Conservation (phyloP, 2,329 filamentous ascomycete genomes). For the Thelonectria olida region DNA sequence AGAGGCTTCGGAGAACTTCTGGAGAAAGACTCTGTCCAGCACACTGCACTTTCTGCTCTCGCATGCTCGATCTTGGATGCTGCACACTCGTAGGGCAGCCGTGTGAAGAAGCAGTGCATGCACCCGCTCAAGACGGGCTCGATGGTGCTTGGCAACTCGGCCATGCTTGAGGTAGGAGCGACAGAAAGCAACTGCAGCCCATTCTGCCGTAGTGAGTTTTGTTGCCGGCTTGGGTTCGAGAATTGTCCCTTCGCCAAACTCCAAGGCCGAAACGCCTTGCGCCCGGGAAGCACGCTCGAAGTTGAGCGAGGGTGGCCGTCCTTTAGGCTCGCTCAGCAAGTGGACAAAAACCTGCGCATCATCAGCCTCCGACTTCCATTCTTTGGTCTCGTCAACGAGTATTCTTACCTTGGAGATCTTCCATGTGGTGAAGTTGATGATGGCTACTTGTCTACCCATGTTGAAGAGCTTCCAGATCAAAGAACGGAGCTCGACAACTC, state of each 20-base stretch:
- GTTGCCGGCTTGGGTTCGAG: not conserved
- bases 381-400: not conserved
- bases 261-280: not conserved
- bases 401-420: conserved; percentile 68
- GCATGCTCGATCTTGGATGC: conserved; percentile 28
- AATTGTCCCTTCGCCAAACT: not conserved
- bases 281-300: too few relatives aligned
- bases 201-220: conserved; percentile 17
- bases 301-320: not conserved
- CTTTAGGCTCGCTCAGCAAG: conserved; percentile 21
- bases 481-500: conserved; percentile 56
- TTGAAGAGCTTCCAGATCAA: conserved; percentile 55
- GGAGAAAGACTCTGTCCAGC: conserved; percentile 8
- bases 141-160: not conserved
- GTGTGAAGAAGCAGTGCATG: conserved; percentile 26
- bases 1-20: conserved; percentile 33
- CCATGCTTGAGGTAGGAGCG: conserved; percentile 14
- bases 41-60: not conserved
- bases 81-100: conserved; percentile 15
- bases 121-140: conserved; percentile 11
- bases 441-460: conserved; percentile 67
- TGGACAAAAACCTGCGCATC: conserved; percentile 26
- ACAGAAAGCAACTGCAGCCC: conserved; percentile 21
- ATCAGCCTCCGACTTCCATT: not conserved
- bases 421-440: conserved; percentile 72